A percentile compares a stretch with the other conserved stretches of the same genome.
phyloP scores from a whole-genome alignment of 495 filamentous ascomycete genomes.

The Aspergillus sparsus region DNA sequence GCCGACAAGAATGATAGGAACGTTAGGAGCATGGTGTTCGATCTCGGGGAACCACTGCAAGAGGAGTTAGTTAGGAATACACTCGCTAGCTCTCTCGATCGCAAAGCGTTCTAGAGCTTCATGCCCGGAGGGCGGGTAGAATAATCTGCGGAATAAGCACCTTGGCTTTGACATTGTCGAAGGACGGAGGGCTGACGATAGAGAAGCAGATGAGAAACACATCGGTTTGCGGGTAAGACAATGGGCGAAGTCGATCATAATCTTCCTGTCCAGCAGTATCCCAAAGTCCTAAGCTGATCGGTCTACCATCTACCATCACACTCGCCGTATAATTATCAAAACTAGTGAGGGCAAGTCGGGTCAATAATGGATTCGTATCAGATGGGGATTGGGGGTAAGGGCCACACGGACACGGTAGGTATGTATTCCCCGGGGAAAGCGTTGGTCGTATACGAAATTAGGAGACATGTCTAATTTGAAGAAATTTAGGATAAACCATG shows the following conservation, averaged over 20 bases:
- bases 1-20: slow-evolving; percentile 95
- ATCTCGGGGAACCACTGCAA: slow-evolving; percentile 93
- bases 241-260: slow-evolving; percentile 91
- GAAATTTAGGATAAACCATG: slow-evolving; percentile 14
- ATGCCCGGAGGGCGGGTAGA: not conserved
- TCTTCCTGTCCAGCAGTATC: slow-evolving; percentile 99
- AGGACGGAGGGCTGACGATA: slow-evolving; percentile 94
- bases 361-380: slow-evolving; percentile 21
- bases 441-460: slow-evolving; percentile 99
- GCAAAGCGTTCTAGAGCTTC: not conserved
- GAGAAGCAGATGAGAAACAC: slow-evolving; percentile 99
- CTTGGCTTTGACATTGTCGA: slow-evolving; percentile 97
- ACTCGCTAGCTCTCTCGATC: too few relatives aligned
- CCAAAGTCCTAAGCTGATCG: slow-evolving; percentile 95
- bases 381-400: slow-evolving; percentile 13
- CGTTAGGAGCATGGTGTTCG: slow-evolving; percentile 90
- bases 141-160: slow-evolving; percentile 44
- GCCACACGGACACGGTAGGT: slow-evolving; percentile 83
- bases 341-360: slow-evolving; percentile 45
- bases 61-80: slow-evolving; percentile 14
- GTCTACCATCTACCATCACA: slow-evolving; percentile 97
- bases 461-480: slow-evolving; percentile 79
- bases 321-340: slow-evolving; percentile 99
- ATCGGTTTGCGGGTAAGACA: slow-evolving; percentile 97
- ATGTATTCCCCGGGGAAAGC: slow-evolving; percentile 99